phyloP scores from a whole-genome alignment of 768 basidiomycete species.

The Butyriboletus loyo region DNA sequence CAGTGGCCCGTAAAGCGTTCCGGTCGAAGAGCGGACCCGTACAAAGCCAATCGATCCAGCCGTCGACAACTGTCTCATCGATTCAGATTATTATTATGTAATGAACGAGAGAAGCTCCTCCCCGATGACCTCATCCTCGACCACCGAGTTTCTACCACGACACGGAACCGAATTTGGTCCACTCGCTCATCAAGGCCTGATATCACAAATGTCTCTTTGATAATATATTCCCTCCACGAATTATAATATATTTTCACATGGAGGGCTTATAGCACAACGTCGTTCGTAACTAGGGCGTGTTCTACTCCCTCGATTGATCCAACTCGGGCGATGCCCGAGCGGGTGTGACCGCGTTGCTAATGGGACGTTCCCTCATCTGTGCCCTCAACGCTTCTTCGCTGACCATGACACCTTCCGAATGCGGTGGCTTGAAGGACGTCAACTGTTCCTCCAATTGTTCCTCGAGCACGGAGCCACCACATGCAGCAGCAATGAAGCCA shows the following conservation, averaged over 20 bases:
- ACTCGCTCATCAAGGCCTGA: no score
- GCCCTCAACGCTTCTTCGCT: constrained; percentile 55
- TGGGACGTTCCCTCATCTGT: constrained; percentile 29
- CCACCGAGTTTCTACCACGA: no score
- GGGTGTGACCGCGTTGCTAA: constrained; percentile 23
- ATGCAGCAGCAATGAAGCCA: constrained; percentile 87
- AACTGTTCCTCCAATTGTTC: constrained; percentile 73
- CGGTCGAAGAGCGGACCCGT: no score
- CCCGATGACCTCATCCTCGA: constrained; percentile 56
- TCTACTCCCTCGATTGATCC: constrained; percentile 11
- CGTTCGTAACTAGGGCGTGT: no score
- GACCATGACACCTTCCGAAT: constrained; percentile 73
- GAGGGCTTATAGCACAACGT: no score
- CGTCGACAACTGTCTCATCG: constrained; percentile 69
- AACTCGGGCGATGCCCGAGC: constrained; percentile 20
- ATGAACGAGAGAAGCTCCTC: no score
- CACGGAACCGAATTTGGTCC: no score
- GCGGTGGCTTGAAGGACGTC: constrained; percentile 63
- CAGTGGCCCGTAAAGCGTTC: no score
- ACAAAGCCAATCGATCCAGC: constrained; percentile 40
- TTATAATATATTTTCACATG: no score
- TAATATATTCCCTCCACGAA: no score
- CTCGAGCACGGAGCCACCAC: constrained; percentile 49
- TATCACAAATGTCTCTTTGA: no score
- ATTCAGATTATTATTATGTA: no score